phyloP scores from a whole-genome alignment of 495 filamentous ascomycete genomes.

The Aspergillus sclerotiicarbonarius region DNA sequence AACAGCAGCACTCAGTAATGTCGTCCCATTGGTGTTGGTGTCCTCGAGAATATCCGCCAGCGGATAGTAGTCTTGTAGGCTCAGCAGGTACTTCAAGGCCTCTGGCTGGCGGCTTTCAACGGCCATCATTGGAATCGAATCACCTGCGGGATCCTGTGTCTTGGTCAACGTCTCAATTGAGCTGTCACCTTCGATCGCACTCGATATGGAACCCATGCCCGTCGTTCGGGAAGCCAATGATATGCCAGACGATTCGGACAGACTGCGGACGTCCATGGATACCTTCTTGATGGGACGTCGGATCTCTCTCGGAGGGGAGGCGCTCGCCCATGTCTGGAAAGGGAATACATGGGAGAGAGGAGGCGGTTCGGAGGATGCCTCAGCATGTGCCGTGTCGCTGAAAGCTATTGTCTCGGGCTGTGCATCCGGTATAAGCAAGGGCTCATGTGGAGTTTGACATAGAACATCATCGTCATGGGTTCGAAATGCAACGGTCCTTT shows the following conservation, averaged over 20 bases:
- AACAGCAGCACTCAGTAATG: constrained; percentile 88
- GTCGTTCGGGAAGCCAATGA: constrained; percentile 74
- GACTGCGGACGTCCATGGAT: constrained; percentile 80
- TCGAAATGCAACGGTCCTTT: constrained; percentile 40
- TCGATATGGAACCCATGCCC: constrained; percentile 70
- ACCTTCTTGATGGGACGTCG: constrained; percentile 64
- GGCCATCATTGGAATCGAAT: constrained; percentile 96
- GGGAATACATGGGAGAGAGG: constrained; percentile 86
- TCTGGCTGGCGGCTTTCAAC: constrained; percentile 71
- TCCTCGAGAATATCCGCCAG: constrained; percentile 71
- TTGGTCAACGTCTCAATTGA: constrained; percentile 78
- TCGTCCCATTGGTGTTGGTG: constrained; percentile 83
- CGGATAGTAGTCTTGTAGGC: constrained; percentile 70
- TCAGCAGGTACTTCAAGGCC: constrained; percentile 74
- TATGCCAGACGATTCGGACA: constrained; percentile 79
- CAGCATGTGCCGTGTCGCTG: constrained; percentile 25
- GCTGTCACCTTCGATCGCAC: constrained; percentile 77
- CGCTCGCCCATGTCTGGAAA: constrained; percentile 60
- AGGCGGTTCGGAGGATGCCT: constrained; percentile 50
- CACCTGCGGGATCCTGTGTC: constrained; percentile 76
- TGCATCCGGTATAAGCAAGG: constrained; percentile 26
- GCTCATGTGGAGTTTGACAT: constrained; percentile 20
- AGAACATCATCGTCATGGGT: constrained; percentile 41
- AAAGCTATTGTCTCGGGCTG: constrained; percentile 20
- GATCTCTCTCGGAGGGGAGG: constrained; percentile 48